Evolutionary conservation across 345 rosid species (phyloP).

Genomic region (Salix suchowensis): DNA sequence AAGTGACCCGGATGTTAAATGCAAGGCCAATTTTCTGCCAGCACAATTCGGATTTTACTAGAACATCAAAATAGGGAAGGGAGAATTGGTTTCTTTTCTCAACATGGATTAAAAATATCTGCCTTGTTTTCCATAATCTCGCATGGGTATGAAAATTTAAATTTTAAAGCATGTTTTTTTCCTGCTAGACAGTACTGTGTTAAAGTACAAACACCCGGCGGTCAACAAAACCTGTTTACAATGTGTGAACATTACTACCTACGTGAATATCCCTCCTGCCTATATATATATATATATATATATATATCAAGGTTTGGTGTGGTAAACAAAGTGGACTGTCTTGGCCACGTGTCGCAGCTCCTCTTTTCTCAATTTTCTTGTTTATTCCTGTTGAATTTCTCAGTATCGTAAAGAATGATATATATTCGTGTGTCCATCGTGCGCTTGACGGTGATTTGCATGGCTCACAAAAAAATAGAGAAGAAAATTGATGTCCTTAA

Average conservation of each 20-base stretch:
- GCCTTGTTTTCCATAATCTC: not conserved
- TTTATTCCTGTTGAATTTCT: not conserved
- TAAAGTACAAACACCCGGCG: not conserved
- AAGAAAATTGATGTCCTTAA: not conserved
- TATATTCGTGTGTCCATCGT: not conserved
- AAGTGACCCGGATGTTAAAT: not conserved
- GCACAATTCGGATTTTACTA: not conserved
- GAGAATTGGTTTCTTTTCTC: too few species aligned
- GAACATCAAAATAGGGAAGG: too few species aligned
- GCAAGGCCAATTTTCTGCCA: not conserved
- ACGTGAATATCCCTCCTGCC: not conserved
- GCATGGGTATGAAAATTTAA: not conserved
- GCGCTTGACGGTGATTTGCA: not conserved
- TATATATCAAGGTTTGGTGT: constrained; percentile 7
- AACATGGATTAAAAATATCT: not conserved
- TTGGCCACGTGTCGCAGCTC: not conserved
- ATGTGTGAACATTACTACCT: not conserved
- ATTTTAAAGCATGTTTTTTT: not conserved
- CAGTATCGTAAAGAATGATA: not conserved
- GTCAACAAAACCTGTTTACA: not conserved
- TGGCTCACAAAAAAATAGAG: not conserved
- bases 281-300: too few species aligned
- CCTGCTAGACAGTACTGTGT: not conserved
- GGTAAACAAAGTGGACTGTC: constrained; percentile 1
- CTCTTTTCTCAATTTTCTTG: not conserved